Percentiles rank a stretch among this genome's conserved stretches.
Conservation (phyloP, 2,329 filamentous ascomycete genomes). For the Verticillium nonalfalfae region DNA sequence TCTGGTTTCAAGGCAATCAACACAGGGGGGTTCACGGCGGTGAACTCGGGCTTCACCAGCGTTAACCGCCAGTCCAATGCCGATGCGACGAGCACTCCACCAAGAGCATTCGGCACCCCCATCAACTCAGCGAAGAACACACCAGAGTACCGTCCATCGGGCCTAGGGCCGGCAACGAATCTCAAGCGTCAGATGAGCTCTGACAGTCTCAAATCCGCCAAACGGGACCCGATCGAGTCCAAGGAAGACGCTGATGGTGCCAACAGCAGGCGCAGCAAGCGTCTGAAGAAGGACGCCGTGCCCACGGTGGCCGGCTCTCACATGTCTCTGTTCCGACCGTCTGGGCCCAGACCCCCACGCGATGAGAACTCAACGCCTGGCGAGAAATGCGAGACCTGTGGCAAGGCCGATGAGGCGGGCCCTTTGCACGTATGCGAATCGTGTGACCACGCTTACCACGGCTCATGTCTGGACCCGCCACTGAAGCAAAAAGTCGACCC, state of each 20-base stretch:
- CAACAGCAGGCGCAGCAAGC: constrained; percentile 76
- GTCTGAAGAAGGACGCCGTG: constrained; percentile 74
- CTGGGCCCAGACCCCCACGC: constrained; percentile 59
- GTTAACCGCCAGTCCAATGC: constrained; percentile 48
- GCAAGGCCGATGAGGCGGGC: constrained; percentile 65
- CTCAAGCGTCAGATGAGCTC: constrained; percentile 73
- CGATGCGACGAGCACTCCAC: constrained; percentile 51
- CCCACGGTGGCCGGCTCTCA: constrained; percentile 93
- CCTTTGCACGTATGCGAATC: constrained; percentile 80
- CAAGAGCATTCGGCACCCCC: constrained; percentile 56
- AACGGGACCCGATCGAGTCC: constrained; percentile 39
- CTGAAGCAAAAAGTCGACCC: constrained; percentile 69
- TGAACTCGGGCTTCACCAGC: constrained; percentile 64
- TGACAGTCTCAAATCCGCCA: constrained; percentile 42
- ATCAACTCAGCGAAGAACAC: constrained; percentile 58
- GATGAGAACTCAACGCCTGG: constrained; percentile 41
- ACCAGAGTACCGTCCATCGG: constrained; percentile 55
- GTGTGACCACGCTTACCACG: constrained; percentile 85
- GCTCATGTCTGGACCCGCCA: constrained; percentile 81
- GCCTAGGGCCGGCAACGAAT: constrained; percentile 47
- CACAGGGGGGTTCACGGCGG: constrained; percentile 62
- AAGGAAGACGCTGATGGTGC: constrained; percentile 57
- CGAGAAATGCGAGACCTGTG: constrained; percentile 80
- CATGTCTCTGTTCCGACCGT: constrained; percentile 89
- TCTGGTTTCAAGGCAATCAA: constrained; percentile 56